These are phyloP conservation scores for Boletus pseudo-olivaceus DNA, from an alignment of 768 basidiomycete genomes.

Conservation along the genomic window DNA sequence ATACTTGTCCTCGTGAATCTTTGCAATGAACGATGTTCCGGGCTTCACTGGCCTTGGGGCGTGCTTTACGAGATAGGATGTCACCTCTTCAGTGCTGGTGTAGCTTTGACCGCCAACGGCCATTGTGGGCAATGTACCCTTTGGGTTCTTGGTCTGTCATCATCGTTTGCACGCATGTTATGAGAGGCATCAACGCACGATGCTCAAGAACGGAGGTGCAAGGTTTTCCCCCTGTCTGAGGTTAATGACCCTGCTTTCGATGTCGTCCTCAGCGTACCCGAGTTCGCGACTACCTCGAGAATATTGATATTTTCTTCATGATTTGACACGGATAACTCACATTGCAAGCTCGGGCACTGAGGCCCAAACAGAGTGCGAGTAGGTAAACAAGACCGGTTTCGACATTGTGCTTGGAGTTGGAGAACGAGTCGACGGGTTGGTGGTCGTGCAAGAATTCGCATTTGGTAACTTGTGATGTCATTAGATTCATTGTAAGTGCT, in stretches of 20 bases:
- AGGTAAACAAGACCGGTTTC: slow-evolving; percentile 36
- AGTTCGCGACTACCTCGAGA: slow-evolving; percentile 38
- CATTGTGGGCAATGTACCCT: slow-evolving; percentile 44
- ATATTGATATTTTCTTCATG: no score
- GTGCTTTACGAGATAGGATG: slow-evolving; percentile 38
- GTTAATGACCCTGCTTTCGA: slow-evolving; percentile 38
- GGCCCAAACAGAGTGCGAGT: slow-evolving; percentile 38
- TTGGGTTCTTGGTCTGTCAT: slow-evolving; percentile 37
- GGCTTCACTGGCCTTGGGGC: slow-evolving; percentile 36
- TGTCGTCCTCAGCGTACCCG: slow-evolving; percentile 34
- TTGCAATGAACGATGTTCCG: slow-evolving; percentile 35
- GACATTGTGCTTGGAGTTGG: background rate
- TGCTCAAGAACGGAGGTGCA: slow-evolving; percentile 40
- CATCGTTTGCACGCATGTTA: background rate
- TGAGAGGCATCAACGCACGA: slow-evolving; percentile 25
- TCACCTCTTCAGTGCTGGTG: slow-evolving; percentile 40
- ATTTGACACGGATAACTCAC: slow-evolving; percentile 30
- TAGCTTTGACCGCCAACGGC: slow-evolving; percentile 34
- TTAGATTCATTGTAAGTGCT: background rate
- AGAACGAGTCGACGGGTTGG: background rate
- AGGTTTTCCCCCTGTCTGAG: slow-evolving; percentile 49
- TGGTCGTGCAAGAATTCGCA: background rate
- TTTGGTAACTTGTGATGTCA: background rate
- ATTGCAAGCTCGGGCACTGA: slow-evolving; percentile 40
- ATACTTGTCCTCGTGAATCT: slow-evolving; percentile 42